phyloP scores from a whole-genome alignment of 2,329 filamentous ascomycete species.

The Eutypa lata region DNA sequence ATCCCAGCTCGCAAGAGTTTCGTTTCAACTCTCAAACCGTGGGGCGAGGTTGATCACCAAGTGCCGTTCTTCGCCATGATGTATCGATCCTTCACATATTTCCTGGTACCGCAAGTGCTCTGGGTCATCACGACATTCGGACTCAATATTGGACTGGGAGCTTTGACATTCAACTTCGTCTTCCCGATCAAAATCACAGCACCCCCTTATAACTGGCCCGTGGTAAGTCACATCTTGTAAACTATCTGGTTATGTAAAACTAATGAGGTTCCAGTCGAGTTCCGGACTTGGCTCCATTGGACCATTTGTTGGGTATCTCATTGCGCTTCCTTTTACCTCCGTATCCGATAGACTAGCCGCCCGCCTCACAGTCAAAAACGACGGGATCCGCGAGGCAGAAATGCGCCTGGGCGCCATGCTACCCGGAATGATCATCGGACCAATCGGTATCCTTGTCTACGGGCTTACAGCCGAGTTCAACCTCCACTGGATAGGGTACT shows the following conservation, averaged over 20 bases:
- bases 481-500: slow-evolving; percentile 45
- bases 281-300: slow-evolving; percentile 29
- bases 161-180: slow-evolving; percentile 43
- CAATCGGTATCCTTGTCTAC: slow-evolving; percentile 36
- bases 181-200: slow-evolving; percentile 41
- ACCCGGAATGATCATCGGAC: slow-evolving; percentile 30
- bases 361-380: slow-evolving; percentile 34
- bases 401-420: slow-evolving; percentile 37
- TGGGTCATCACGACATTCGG: slow-evolving; percentile 45
- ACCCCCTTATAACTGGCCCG: slow-evolving; percentile 40
- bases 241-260: background rate
- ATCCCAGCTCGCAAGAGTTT: slow-evolving; percentile 36
- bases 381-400: slow-evolving; percentile 41
- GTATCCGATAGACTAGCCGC: slow-evolving; percentile 36
- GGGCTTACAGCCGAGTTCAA: slow-evolving; percentile 33
- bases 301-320: slow-evolving; percentile 33
- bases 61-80: slow-evolving; percentile 38
- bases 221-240: slow-evolving; percentile 22
- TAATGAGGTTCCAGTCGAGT: slow-evolving; percentile 17
- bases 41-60: slow-evolving; percentile 34
- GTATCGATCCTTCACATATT: slow-evolving; percentile 40
- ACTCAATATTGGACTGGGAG: slow-evolving; percentile 43
- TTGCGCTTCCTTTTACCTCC: slow-evolving; percentile 34
- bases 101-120: slow-evolving; percentile 41
- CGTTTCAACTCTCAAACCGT: slow-evolving; percentile 34